Conservation (phyloP, 1,284 basidiomycete genomes). For the Cutaneotrichosporon spelunceum region DNA sequence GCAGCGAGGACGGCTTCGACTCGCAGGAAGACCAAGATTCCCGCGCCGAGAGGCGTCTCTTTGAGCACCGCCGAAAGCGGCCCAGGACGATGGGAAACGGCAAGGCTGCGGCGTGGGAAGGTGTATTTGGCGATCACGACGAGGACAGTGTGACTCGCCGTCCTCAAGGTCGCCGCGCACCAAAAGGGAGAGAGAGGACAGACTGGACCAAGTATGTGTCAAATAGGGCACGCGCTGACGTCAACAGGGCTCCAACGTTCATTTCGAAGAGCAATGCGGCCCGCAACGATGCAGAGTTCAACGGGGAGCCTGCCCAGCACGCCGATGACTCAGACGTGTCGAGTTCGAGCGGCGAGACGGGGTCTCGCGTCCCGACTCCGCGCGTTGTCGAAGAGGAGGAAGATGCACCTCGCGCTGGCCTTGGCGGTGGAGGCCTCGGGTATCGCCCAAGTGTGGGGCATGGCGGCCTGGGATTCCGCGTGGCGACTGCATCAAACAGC, state of each 20-base stretch:
- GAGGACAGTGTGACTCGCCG: constrained; percentile 44
- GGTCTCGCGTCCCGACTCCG: constrained; percentile 26
- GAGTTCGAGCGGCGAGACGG: not conserved
- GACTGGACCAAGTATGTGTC: constrained; percentile 60
- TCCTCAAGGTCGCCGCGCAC: constrained; percentile 23
- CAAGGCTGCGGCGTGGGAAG: constrained; percentile 76
- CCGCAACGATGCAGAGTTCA: constrained; percentile 28
- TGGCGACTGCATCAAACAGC: not conserved
- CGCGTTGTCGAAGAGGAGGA: constrained; percentile 18
- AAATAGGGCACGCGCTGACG: not conserved
- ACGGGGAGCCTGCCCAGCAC: not conserved
- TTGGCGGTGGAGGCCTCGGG: not conserved
- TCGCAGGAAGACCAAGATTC: constrained; percentile 61
- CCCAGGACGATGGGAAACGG: constrained; percentile 63
- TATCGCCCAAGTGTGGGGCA: not conserved
- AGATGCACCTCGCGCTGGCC: not conserved
- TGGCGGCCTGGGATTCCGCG: not conserved
- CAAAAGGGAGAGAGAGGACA: constrained; percentile 57
- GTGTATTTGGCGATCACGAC: constrained; percentile 72
- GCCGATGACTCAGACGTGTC: constrained; percentile 13
- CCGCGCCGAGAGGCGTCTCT: constrained; percentile 71
- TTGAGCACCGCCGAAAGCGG: constrained; percentile 66
- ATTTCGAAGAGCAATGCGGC: constrained; percentile 14
- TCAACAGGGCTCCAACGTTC: constrained; percentile 64
- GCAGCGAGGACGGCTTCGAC: constrained; percentile 56